Evolutionary conservation across 2,329 filamentous ascomycete species (phyloP).

Genomic region (Hymenoscyphus repandus): DNA sequence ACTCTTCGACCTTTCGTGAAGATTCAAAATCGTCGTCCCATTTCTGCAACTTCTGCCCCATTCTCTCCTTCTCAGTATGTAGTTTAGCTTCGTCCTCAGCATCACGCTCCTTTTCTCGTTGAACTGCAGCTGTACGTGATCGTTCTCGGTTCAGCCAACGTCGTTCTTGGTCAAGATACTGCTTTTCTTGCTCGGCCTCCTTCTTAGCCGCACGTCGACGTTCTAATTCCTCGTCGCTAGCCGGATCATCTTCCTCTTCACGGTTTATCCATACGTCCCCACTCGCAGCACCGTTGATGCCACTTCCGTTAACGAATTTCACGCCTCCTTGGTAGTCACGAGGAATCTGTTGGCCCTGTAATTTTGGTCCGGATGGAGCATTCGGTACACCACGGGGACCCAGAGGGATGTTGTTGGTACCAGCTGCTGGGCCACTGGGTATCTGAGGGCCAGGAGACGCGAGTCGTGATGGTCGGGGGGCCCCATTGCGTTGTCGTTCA

Average conservation of each 20-base stretch:
- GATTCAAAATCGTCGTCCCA: slow-evolving; percentile 90
- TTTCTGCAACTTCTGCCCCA: slow-evolving; percentile 66
- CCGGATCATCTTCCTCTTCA: slow-evolving; percentile 83
- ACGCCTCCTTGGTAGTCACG: slow-evolving; percentile 73
- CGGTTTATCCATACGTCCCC: slow-evolving; percentile 47
- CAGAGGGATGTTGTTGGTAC: slow-evolving; percentile 70
- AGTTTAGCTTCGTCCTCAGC: slow-evolving; percentile 64
- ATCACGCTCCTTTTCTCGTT: slow-evolving; percentile 78
- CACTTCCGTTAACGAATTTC: slow-evolving; percentile 75
- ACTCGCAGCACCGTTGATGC: slow-evolving; percentile 51
- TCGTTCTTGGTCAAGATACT: slow-evolving; percentile 78
- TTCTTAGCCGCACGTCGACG: slow-evolving; percentile 65
- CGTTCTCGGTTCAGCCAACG: slow-evolving; percentile 89
- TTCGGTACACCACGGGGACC: slow-evolving; percentile 68
- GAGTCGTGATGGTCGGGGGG: slow-evolving; percentile 59
- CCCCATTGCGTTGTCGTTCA: slow-evolving; percentile 70
- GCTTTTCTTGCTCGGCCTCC: slow-evolving; percentile 70
- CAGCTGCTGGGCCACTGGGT: slow-evolving; percentile 55
- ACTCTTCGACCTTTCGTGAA: slow-evolving; percentile 65
- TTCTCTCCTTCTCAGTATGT: slow-evolving; percentile 59
- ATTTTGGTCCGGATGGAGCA: slow-evolving; percentile 68
- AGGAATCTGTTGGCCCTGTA: slow-evolving; percentile 56
- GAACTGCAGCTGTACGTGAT: slow-evolving; percentile 74
- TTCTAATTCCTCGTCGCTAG: slow-evolving; percentile 82
- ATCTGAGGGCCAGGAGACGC: slow-evolving; percentile 56